Evolutionary conservation across 192 early-diverging fungal species (phyloP), one percentile per base, ranked within the genome.

Genomic region (Rhizophagus prolifer): DNA sequence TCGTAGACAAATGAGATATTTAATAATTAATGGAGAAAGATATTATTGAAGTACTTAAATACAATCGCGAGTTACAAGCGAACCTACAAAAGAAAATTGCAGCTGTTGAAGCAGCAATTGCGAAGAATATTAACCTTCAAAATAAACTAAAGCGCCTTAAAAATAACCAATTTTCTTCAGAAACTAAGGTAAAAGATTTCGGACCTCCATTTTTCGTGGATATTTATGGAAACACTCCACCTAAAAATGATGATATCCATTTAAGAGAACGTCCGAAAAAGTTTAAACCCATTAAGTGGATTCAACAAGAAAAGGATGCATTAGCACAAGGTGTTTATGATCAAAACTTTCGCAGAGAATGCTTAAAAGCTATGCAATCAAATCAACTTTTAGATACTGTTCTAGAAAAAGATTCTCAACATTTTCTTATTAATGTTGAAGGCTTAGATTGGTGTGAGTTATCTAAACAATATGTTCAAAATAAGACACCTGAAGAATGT

Each of bases 401-500:
- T 54, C 14, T 54, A 19, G 47, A 54, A 54, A 54, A 54, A 54
- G 47, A 54, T 54, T 14, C 47, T 19, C 47, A 21, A 54, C 21
- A 54, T 54, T 54, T 54, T 16, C 47, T 54, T 54, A 21, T 54
- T 2, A 54, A 54, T 54, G 47, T 54, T 54, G 47, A 54, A 54
- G 47, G 47, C 4, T 19, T 54, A 4, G 14, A 54, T 19, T 54
- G 47, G 47, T 54, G 47, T 54, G 47, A 54, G 21, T 54, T 54
- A 54, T 54, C 47, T 54, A 54, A 54, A 54, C 47, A 54, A 16
- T 54, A 54, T 19, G 85, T 94, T 21, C 85, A 80, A 23, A 84
- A 87, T 47, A 83, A 89, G 73, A 87, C 85, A 26, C 76, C 90
- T 1, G 85, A 85, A n/a, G 91, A 94, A 79, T 94, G 92, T 70